phyloP scores from a whole-genome alignment of 768 basidiomycete genomes.

The Hebeloma cylindrosporum region DNA sequence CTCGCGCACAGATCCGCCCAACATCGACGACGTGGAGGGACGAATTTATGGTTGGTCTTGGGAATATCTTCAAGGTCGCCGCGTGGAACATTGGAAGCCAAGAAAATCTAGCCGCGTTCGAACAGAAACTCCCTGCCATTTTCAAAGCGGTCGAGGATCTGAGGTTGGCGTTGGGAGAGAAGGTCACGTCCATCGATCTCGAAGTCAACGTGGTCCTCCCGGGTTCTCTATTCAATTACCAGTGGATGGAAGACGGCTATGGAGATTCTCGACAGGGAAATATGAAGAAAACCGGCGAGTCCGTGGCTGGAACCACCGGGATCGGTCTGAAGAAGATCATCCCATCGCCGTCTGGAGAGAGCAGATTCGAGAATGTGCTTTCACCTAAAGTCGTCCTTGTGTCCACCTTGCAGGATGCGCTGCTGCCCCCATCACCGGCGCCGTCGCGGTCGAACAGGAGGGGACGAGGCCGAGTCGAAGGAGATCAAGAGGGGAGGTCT shows the following conservation, averaged over 20 bases:
- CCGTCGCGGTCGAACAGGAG: not conserved
- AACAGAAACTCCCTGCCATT: constrained; percentile 24
- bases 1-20: constrained; percentile 17
- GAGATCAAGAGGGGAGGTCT: no score
- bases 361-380: constrained; percentile 12
- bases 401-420: constrained; percentile 19
- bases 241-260: constrained; percentile 27
- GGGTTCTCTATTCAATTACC: constrained; percentile 11
- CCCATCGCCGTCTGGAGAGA: not conserved
- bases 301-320: constrained; percentile 20
- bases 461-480: no score
- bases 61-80: constrained; percentile 13
- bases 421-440: constrained; percentile 15
- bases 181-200: constrained; percentile 28
- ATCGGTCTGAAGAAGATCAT: constrained; percentile 18
- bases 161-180: constrained; percentile 27
- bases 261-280: constrained; percentile 18
- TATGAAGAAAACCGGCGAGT: not conserved
- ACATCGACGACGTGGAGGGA: constrained; percentile 20
- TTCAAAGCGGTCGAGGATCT: constrained; percentile 28
- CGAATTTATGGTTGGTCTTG: constrained; percentile 8
- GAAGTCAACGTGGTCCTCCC: constrained; percentile 11
- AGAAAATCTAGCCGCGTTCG: constrained; percentile 17
- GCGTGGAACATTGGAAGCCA: constrained; percentile 11
- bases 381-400: constrained; percentile 20